Conservation (phyloP, 1,284 basidiomycete species). For the Malassezia caprae region DNA sequence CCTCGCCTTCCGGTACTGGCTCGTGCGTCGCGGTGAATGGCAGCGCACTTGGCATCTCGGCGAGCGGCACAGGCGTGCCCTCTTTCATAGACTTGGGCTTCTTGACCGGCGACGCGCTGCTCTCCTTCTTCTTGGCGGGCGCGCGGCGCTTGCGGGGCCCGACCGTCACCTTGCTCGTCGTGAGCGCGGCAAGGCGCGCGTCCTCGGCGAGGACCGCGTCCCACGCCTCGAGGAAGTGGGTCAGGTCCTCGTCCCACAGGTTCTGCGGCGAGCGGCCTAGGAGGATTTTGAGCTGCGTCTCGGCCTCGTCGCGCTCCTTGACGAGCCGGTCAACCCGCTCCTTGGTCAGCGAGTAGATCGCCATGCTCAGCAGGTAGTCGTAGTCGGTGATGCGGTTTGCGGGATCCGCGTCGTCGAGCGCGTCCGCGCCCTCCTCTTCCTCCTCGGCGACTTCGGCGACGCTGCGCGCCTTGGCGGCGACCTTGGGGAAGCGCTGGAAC, state of each 20-base stretch:
- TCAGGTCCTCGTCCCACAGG: constrained; percentile 84
- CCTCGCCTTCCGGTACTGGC: constrained; percentile 24
- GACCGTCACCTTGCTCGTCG: constrained; percentile 15
- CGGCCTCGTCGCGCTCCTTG: constrained; percentile 70
- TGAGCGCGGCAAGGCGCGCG: constrained; percentile 52
- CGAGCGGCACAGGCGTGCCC: neutral
- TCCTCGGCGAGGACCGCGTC: constrained; percentile 54
- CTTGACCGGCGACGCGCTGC: constrained; percentile 8
- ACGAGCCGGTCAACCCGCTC: constrained; percentile 85
- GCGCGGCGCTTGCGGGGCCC: constrained; percentile 21
- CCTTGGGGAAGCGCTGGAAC: constrained; percentile 78
- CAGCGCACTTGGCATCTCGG: neutral
- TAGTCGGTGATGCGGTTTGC: constrained; percentile 57
- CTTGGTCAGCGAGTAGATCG: constrained; percentile 84
- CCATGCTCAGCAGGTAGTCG: constrained; percentile 90
- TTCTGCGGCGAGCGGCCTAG: constrained; percentile 70
- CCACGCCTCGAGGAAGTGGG: constrained; percentile 73
- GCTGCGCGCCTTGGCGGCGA: constrained; percentile 56
- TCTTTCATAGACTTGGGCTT: constrained; percentile 12
- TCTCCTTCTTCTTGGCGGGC: constrained; percentile 16
- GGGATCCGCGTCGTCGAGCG: constrained; percentile 49
- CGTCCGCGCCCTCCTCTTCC: constrained; percentile 52
- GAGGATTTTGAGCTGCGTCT: constrained; percentile 67
- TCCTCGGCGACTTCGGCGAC: constrained; percentile 64
- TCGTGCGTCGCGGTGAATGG: constrained; percentile 15